Evolutionary conservation across 129 eudicot genomes (phyloP).

Genomic region (Kitagawia praeruptora): DNA sequence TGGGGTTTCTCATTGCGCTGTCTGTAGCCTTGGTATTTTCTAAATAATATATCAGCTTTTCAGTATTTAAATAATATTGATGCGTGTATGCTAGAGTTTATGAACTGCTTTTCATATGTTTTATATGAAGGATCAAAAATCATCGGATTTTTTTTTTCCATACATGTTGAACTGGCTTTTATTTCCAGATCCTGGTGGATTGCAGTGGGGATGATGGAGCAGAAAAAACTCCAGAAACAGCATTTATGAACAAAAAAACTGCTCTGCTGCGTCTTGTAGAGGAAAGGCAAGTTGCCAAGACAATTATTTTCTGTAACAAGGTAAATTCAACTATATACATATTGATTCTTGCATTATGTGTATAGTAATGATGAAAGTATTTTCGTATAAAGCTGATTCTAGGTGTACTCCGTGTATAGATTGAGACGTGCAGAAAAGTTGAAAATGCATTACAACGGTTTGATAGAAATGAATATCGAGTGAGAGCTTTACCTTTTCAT

Average conservation of each 20-base stretch:
- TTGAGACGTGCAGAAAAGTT: constrained; percentile 92
- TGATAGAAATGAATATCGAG: constrained; percentile 45
- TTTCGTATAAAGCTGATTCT: neutral
- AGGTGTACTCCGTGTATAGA: constrained; percentile 36
- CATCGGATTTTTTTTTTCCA: neutral
- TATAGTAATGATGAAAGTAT: neutral
- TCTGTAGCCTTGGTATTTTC: neutral
- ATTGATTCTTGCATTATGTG: neutral
- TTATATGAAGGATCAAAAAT: neutral
- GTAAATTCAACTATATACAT: constrained; percentile 24
- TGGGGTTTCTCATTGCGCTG: neutral
- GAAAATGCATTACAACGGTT: constrained; percentile 74
- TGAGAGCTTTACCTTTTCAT: constrained; percentile 68
- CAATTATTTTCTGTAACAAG: constrained; percentile 86
- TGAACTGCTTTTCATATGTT: neutral
- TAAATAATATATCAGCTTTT: neutral
- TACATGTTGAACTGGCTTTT: constrained; percentile 6
- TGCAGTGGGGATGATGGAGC: constrained; percentile 84
- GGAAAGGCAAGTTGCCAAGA: constrained; percentile 62
- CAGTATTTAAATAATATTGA: neutral
- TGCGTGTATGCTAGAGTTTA: neutral
- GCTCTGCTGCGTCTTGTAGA: constrained; percentile 72
- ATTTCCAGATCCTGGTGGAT: constrained; percentile 74
- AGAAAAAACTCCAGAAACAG: constrained; percentile 79
- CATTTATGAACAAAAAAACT: constrained; percentile 74